Evolutionary conservation across 768 basidiomycete species (phyloP).

Genomic region (Termitomyces sp.): DNA sequence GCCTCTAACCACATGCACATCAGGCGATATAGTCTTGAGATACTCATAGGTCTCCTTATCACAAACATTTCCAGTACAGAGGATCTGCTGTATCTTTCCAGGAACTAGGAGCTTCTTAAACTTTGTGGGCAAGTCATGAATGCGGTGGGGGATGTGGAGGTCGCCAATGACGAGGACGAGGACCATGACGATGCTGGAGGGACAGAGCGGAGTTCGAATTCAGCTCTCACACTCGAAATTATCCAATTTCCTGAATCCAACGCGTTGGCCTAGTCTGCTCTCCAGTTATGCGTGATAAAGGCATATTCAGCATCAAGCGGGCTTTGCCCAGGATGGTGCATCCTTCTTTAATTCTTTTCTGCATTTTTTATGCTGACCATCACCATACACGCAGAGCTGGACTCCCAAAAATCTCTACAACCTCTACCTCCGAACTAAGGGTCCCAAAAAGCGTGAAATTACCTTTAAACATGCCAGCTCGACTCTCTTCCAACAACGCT

Average conservation of each 20-base stretch:
- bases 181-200: constrained; percentile 51
- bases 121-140: constrained; percentile 89
- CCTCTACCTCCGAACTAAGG: constrained; percentile 74
- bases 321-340: constrained; percentile 80
- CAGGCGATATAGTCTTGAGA: constrained; percentile 88
- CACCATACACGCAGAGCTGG: constrained; percentile 76
- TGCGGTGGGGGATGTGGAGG: constrained; percentile 90
- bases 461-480: constrained; percentile 52
- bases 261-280: background rate
- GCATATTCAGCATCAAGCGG: constrained; percentile 35
- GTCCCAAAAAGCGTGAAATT: constrained; percentile 42
- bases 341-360: background rate
- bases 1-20: constrained; percentile 88
- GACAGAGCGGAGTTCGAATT: constrained; percentile 5
- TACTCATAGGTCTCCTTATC: constrained; percentile 98
- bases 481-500: constrained; percentile 89
- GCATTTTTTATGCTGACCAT: background rate
- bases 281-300: constrained; percentile 34
- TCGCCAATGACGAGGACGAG: constrained; percentile 97
- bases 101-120: constrained; percentile 96
- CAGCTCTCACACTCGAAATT: constrained; percentile 3
- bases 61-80: constrained; percentile 96
- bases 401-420: constrained; percentile 84
- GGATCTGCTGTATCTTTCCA: constrained; percentile 96
- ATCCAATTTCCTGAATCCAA: constrained; percentile 1